Conservation (phyloP, 768 basidiomycete species). For the Panus rudis region DNA sequence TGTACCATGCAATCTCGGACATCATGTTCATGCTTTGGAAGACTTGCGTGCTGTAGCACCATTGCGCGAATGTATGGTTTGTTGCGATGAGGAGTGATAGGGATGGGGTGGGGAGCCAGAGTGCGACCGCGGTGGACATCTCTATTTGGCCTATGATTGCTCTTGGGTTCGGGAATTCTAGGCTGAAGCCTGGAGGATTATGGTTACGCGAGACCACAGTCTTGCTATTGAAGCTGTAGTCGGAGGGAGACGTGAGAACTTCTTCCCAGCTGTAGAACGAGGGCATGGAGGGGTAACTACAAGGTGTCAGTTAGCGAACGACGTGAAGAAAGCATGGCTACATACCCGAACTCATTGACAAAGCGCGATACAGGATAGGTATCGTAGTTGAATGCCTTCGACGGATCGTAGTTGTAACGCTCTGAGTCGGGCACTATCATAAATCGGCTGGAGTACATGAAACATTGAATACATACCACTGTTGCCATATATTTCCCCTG, state of each 20-base stretch:
- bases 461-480: constrained; percentile 28
- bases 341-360: constrained; percentile 53
- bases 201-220: constrained; percentile 51
- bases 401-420: constrained; percentile 50
- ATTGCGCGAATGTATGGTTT: constrained; percentile 56
- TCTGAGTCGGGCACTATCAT: constrained; percentile 27
- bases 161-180: constrained; percentile 50
- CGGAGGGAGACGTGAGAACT: constrained; percentile 40
- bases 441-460: background rate
- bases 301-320: background rate
- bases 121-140: constrained; percentile 43
- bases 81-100: constrained; percentile 30
- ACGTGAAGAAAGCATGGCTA: background rate
- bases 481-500: constrained; percentile 51
- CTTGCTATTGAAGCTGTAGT: constrained; percentile 52
- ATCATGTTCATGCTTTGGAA: constrained; percentile 55
- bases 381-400: constrained; percentile 44
- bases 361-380: constrained; percentile 49
- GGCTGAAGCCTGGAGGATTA: constrained; percentile 45
- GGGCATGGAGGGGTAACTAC: constrained; percentile 55
- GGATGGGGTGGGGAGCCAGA: constrained; percentile 37
- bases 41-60: constrained; percentile 57
- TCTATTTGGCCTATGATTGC: constrained; percentile 44
- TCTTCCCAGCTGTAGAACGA: constrained; percentile 58
- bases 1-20: constrained; percentile 54